A percentile compares a stretch with the other conserved stretches of the same genome.
These are phyloP conservation scores for Geotrichum reessii DNA, from an alignment of 1,139 yeast species.

Conservation along the genomic window DNA sequence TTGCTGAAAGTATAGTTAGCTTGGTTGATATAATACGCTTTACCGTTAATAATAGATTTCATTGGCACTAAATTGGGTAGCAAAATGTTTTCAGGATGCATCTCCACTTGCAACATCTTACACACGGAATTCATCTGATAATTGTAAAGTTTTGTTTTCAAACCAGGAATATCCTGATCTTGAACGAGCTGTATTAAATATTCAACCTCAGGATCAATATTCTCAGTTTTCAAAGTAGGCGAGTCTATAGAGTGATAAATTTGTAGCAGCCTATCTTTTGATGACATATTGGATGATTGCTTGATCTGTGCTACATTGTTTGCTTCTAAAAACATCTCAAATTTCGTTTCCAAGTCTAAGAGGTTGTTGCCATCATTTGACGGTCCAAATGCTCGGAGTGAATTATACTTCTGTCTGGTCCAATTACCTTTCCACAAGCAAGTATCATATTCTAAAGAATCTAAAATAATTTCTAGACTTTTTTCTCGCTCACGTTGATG, in stretches of 20 bases:
- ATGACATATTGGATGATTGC: constrained; percentile 41
- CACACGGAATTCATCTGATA: constrained; percentile 56
- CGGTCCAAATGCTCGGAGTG: not conserved
- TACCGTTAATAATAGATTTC: constrained; percentile 22
- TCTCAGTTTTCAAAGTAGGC: constrained; percentile 22
- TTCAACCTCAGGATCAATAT: constrained; percentile 22
- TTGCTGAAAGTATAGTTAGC: constrained; percentile 24
- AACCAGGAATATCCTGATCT: constrained; percentile 42
- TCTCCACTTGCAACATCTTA: constrained; percentile 54
- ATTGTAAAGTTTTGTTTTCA: constrained; percentile 47
- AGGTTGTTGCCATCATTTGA: not conserved
- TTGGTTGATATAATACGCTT: constrained; percentile 37
- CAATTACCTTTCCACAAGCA: not conserved
- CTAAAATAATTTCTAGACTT: constrained; percentile 37
- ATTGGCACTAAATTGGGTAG: constrained; percentile 45
- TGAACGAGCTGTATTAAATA: constrained; percentile 24
- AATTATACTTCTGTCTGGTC: not conserved
- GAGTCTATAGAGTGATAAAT: constrained; percentile 11
- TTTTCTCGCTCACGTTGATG: constrained; percentile 36
- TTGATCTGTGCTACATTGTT: constrained; percentile 28
- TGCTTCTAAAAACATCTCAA: constrained; percentile 2
- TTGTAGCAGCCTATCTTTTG: constrained; percentile 23
- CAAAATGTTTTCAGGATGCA: constrained; percentile 33
- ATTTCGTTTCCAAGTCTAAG: not conserved
- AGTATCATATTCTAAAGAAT: constrained; percentile 18